Percentiles rank a stretch among this genome's conserved stretches.
Conservation (phyloP, 192 early-diverging fungal species). For the Pilobolus umbonatus region DNA sequence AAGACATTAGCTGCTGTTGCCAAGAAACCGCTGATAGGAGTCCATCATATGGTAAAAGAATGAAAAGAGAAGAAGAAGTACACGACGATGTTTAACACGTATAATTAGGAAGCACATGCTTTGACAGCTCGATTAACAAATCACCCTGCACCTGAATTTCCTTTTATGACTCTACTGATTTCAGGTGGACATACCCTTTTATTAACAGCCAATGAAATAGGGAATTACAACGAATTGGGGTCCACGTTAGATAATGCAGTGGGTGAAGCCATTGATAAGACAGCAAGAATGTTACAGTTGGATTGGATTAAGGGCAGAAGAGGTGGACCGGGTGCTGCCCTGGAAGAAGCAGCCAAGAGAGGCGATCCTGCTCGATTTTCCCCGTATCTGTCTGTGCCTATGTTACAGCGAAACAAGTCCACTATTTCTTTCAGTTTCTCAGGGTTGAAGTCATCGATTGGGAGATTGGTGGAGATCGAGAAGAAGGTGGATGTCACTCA, state of each 20-base stretch:
- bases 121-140: constrained; percentile 63
- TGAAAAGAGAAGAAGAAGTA: not conserved
- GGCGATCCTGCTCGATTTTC: constrained; percentile 47
- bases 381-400: constrained; percentile 48
- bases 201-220: constrained; percentile 51
- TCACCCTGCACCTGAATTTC: constrained; percentile 47
- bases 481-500: constrained; percentile 24
- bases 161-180: constrained; percentile 66
- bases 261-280: constrained; percentile 79
- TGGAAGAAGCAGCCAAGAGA: constrained; percentile 53
- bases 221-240: constrained; percentile 57
- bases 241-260: constrained; percentile 71
- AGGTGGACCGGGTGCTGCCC: constrained; percentile 66
- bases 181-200: constrained; percentile 75
- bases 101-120: constrained; percentile 67
- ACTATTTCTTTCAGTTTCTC: constrained; percentile 69
- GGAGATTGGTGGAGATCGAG: constrained; percentile 43
- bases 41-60: constrained; percentile 67
- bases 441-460: constrained; percentile 66
- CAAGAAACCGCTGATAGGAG: constrained; percentile 65
- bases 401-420: constrained; percentile 51
- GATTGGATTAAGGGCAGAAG: constrained; percentile 59
- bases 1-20: constrained; percentile 66
- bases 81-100: not conserved
- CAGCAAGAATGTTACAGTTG: constrained; percentile 58